Percentiles rank a stretch among this genome's conserved stretches.
These are phyloP conservation scores for Rhodosporidiobolus sp. DNA, from an alignment of 768 basidiomycete species.

Conservation along the genomic window DNA sequence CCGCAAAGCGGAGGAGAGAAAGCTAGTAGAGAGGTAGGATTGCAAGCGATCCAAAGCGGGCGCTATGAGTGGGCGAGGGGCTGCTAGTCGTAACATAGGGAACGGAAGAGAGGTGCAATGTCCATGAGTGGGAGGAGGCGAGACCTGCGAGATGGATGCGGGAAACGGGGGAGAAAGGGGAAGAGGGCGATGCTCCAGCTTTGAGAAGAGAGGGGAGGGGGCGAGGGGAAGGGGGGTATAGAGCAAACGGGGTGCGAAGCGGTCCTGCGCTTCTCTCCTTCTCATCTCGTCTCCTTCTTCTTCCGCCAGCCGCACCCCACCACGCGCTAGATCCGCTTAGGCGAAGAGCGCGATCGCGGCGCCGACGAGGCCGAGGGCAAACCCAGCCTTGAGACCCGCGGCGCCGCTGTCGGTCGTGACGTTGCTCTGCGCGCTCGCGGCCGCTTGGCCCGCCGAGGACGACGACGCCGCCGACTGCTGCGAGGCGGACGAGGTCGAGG, in stretches of 20 bases:
- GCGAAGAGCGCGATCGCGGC: neutral
- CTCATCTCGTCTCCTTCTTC: too few species aligned
- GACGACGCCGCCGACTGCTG: neutral
- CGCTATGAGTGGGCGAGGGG: too few species aligned
- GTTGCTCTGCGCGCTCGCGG: neutral
- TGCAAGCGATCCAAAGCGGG: too few species aligned
- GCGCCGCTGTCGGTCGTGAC: neutral
- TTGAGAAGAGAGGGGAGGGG: too few species aligned
- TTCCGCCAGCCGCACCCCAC: too few species aligned
- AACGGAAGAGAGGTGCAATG: neutral
- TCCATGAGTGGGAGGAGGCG: neutral
- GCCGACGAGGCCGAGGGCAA: neutral
- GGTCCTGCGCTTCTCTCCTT: too few species aligned
- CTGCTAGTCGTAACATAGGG: too few species aligned
- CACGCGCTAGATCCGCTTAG: neutral
- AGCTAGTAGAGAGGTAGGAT: too few species aligned
- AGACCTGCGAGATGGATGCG: neutral
- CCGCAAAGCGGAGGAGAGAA: too few species aligned
- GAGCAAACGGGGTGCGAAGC: too few species aligned
- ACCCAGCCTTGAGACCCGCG: neutral
- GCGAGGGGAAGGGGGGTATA: too few species aligned
- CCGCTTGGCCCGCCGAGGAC: neutral
- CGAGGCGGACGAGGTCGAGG: conserved; percentile 2
- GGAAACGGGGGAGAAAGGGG: neutral
- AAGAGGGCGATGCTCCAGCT: neutral